Evolutionary conservation across 2,329 filamentous ascomycete species (phyloP).

Genomic region (Pseudopithomyces chartarum): DNA sequence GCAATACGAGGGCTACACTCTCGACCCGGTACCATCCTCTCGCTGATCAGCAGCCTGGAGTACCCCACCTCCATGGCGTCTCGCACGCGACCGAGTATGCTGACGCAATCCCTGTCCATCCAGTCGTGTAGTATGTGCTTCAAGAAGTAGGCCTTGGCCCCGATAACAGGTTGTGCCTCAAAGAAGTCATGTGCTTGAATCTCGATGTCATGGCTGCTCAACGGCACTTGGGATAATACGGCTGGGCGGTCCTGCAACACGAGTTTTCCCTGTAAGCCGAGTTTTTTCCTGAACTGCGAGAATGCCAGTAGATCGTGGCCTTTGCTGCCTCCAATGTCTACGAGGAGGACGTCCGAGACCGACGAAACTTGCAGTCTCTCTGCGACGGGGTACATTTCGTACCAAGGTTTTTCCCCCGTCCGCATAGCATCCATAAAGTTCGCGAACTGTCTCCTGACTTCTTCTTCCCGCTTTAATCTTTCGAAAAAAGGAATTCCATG

Average conservation of each 20-base stretch:
- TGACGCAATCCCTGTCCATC: slow-evolving; percentile 13
- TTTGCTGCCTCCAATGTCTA: background rate
- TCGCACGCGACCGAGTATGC: slow-evolving; percentile 12
- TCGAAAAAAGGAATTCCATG: background rate
- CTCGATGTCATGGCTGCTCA: background rate
- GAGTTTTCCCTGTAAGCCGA: background rate
- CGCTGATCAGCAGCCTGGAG: slow-evolving; percentile 11
- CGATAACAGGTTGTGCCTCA: slow-evolving; percentile 28
- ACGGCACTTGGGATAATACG: background rate
- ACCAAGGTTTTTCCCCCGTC: background rate
- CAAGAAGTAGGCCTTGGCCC: slow-evolving; percentile 30
- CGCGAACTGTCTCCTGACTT: background rate
- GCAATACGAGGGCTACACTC: slow-evolving; percentile 1
- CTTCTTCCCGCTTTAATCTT: background rate
- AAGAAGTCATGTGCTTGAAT: slow-evolving; percentile 29
- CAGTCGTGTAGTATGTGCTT: slow-evolving; percentile 19
- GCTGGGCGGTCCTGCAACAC: background rate
- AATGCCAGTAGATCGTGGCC: background rate
- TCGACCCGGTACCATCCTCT: slow-evolving; percentile 8
- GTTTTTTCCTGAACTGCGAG: background rate
- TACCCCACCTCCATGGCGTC: slow-evolving; percentile 20
- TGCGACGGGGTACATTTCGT: background rate
- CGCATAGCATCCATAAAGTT: slow-evolving; percentile 2
- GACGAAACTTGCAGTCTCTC: background rate
- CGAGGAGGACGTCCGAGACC: background rate